Conservation (phyloP, 495 filamentous ascomycete species). For the Aspergillus homomorphus region DNA sequence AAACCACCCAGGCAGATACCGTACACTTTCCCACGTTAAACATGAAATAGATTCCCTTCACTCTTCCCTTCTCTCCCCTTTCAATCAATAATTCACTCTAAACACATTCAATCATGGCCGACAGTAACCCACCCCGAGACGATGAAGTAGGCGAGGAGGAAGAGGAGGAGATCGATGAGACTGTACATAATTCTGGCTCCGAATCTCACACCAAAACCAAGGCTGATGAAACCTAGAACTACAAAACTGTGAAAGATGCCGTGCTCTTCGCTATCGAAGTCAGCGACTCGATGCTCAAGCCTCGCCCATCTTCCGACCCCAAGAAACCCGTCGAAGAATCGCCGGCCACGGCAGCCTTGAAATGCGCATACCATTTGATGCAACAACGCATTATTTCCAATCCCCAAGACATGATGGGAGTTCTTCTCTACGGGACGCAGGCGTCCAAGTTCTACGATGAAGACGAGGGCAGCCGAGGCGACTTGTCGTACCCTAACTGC, state of each 20-base stretch:
- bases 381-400: constrained; percentile 97
- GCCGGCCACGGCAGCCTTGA: constrained; percentile 76
- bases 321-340: constrained; percentile 73
- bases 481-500: constrained; percentile 79
- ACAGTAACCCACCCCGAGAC: constrained; percentile 38
- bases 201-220: not conserved
- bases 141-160: constrained; percentile 56
- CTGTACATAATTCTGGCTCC: constrained; percentile 46
- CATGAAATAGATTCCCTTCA: not conserved
- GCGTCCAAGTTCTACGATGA: constrained; percentile 77
- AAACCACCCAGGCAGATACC: not conserved
- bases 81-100: not conserved
- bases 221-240: constrained; percentile 56
- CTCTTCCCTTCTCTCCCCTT: not conserved
- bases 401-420: constrained; percentile 95
- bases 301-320: constrained; percentile 58
- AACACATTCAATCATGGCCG: constrained; percentile 37
- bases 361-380: constrained; percentile 93
- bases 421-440: constrained; percentile 90
- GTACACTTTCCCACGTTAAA: not conserved
- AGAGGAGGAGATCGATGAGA: constrained; percentile 71
- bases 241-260: constrained; percentile 91
- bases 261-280: constrained; percentile 95
- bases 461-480: constrained; percentile 56
- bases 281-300: constrained; percentile 81